Evolutionary conservation across 805 yeast species (phyloP), one percentile per base, ranked within the genome.

Genomic region (Komagataella pseudopastoris): DNA sequence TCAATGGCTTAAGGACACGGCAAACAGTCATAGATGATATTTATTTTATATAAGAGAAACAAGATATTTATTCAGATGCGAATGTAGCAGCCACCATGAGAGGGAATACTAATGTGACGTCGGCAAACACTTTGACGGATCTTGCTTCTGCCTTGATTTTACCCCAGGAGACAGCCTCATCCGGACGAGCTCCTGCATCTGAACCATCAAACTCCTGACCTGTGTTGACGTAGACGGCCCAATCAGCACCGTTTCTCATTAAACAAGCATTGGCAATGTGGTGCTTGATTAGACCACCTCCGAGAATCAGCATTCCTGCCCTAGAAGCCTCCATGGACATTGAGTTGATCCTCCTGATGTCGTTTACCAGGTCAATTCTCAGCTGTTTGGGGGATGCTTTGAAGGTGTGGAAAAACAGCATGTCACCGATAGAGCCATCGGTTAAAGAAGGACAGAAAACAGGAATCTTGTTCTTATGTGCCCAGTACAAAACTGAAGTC

Each of bases 191-290:
- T 57, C 99, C 99, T 8, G 99, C 98, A 67, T 93, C 99, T 22
- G 96, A 88, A 48, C 99, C 99, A 64, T 93, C 99, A 60, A 89
- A 93, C 66, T 93, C 99, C 70, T 93, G 98, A 48, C 96, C 99
- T 14, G 99, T 93, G 69, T 93, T 93, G 65, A 93, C 91, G 69
- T 80, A 93, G 17, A 93, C 96, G 5, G 99, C 98, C 64, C 83
- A 88, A 66, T 93, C 99, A 20, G 99, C 99, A 61, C 99, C 99
- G 61, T 93, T 95, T 74, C 99, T 85, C 99, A 93, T 93, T 59
- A 93, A 74, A 65, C 98, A 91, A 12, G 99, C 99, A 63, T 93
- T 93, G 61, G 96, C 90, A 59, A 93, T 93, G 65, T 93, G 99
- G 66, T 93, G 99, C 71, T 93, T 93, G 62, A 93, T 79, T 53